Evolutionary conservation across 495 filamentous ascomycete species (phyloP), one percentile per base, ranked within the genome.

Genomic region (Neurospora hispaniola): DNA sequence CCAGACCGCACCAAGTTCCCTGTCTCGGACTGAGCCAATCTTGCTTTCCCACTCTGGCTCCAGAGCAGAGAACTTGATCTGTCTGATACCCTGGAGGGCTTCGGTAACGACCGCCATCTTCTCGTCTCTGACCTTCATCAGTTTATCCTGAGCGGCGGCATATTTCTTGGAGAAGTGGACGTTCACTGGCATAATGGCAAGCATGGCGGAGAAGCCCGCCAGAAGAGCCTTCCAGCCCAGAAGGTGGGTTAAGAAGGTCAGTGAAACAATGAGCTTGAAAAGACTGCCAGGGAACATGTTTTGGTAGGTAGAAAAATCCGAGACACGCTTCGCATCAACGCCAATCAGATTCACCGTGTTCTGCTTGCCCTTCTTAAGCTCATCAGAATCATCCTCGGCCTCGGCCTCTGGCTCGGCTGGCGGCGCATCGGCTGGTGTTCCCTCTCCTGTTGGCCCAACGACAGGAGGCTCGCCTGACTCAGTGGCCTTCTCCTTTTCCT

Each of bases 1-100:
- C 89, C 92, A 92, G 44, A 92, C 83, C 2, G 86, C 87, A 0
- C 74, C 71, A 0, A 97, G 86, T 76, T 97, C 93, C 38, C 85
- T 84, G 14, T 88, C 86, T 76, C 93, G 86, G 35, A 88, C 87
- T 8, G 84, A 83, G n/a, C 82, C 78, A 71, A 97, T 93, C 71
- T 89, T 90, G n/a, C 85, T 81, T 80, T 94, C 87, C 93, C 93
- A 97, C 73, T 92, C 88, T 18, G 83, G 79, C 77, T 97, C 93
- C n/a, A 93, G 79, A 11, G 93, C 93, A 1, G 92, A 92, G 75
- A 97, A 94, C 75, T 97, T 97, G 79, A 97, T 93, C 78, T 96
- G 93, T 7, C 93, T 87, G 71, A 97, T 95, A 43, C 90, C 93
- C 74, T 92, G 89, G 0, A 97, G 81, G 1, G 91, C 93, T 79